Percentiles rank a stretch among this genome's conserved stretches.
Conservation (phyloP, 768 basidiomycete genomes). For the Mycena galopus region DNA sequence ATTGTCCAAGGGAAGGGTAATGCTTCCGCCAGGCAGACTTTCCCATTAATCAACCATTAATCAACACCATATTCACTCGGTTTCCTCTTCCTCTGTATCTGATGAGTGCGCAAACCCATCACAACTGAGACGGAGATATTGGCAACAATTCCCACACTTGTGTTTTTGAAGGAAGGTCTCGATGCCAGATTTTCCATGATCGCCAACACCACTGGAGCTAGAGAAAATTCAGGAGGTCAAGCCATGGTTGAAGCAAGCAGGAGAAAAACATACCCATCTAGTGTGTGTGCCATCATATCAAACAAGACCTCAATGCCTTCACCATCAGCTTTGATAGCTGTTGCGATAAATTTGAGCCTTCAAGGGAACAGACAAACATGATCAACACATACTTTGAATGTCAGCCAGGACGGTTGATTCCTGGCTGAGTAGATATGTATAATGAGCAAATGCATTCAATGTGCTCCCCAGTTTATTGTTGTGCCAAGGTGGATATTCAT, state of each 20-base stretch:
- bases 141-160: too few relatives aligned
- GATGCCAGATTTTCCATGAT: constrained; percentile 6
- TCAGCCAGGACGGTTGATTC: background rate
- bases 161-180: too few relatives aligned
- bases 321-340: background rate
- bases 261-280: background rate
- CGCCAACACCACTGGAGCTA: constrained; percentile 15
- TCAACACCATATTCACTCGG: too few relatives aligned
- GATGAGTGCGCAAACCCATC: constrained; percentile 1
- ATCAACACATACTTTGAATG: too few relatives aligned
- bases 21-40: too few relatives aligned
- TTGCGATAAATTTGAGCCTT: background rate
- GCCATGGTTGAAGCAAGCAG: background rate
- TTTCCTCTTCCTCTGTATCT: too few relatives aligned
- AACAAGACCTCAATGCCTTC: too few relatives aligned
- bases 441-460: constrained; percentile 16
- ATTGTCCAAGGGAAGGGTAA: too few relatives aligned
- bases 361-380: background rate
- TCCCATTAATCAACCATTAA: too few relatives aligned
- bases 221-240: background rate
- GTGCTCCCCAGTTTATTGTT: background rate
- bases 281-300: constrained; percentile 2
- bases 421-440: background rate
- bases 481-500: background rate
- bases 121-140: too few relatives aligned